These are phyloP conservation scores for Chondrostereum purpureum DNA, from an alignment of 1,284 basidiomycete species.

Conservation along the genomic window DNA sequence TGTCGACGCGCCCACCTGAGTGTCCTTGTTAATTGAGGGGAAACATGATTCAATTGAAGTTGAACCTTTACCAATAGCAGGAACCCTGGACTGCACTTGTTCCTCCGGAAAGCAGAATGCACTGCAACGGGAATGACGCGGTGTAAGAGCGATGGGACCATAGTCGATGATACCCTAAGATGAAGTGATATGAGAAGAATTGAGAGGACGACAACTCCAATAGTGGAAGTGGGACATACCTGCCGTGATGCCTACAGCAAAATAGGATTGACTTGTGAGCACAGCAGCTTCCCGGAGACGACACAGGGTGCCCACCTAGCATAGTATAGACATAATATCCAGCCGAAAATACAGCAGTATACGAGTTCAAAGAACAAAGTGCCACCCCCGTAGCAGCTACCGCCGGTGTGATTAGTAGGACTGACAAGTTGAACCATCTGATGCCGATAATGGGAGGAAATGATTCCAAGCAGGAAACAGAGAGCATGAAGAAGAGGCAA, in stretches of 20 bases:
- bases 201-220: neutral
- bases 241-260: conserved; percentile 50
- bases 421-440: conserved; percentile 62
- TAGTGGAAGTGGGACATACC: conserved; percentile 35
- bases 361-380: conserved; percentile 44
- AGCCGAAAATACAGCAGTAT: conserved; percentile 42
- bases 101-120: conserved; percentile 61
- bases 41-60: no score
- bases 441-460: conserved; percentile 46
- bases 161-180: conserved; percentile 72
- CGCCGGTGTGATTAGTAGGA: conserved; percentile 62
- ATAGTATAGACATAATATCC: conserved; percentile 75
- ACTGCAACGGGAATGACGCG: conserved; percentile 63
- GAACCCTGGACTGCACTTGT: conserved; percentile 77
- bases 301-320: conserved; percentile 38
- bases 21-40: neutral
- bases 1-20: conserved; percentile 67
- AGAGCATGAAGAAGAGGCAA: no score
- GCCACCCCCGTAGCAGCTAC: conserved; percentile 43
- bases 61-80: conserved; percentile 58
- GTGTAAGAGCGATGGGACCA: conserved; percentile 83
- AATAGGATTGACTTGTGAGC: conserved; percentile 15
- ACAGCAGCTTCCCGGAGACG: conserved; percentile 11
- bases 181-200: conserved; percentile 21
- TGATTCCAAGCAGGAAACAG: no score